Base-by-base conservation (phyloP, 2,329 filamentous ascomycete species). In the Xylaria multiplex region DNA sequence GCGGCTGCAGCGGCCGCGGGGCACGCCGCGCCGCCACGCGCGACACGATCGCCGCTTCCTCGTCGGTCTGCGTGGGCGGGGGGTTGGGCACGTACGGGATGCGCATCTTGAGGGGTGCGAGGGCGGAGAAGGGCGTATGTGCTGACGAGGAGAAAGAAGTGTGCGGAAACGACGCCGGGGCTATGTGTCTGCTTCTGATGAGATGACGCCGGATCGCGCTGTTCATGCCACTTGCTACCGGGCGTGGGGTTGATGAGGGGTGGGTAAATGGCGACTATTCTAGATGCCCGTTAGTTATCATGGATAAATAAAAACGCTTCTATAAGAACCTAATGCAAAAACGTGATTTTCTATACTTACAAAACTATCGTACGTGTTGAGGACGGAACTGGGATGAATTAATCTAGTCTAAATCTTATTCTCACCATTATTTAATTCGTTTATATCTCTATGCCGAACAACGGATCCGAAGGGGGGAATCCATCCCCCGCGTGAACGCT, bases 1-100 rank as follows among this genome's bases (percentile, higher is more conserved):
- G 86, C 0, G 90, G 80, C 66, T 92, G 91, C 22, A 95, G 85
- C 2, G 90, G 90, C 1, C 91, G 88, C 0, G 91, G 90, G 1
- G 82, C 79, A 27, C 91, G 89, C 16, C 91, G 90, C 40, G 85
- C 88, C 9, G 82, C 80, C 73, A 93, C 88, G 72, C 90, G 89
- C 56, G 81, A 72, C 70, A 91, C 85, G 74, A 93, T 88, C 40
- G 82, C 85, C 1, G 80, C 80, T 6, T 88, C 83, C 50, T 85
- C 81, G 1, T 79, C 69, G 27, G 78, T 77, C 16, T 80, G 71
- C 9, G 82, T 78, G 13, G 80, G 78, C 2, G 81, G 85, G 45
- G 84, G 85, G 78, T 85, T 80, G 72, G 84, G 73, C 65, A 85
- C 82, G 83, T 92, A 92, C 46, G 89, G 88, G 72, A 92, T 81